Percentiles rank a stretch among this genome's conserved stretches.
Evolutionary conservation across 768 basidiomycete species (phyloP).

Genomic region (Naganishia antarctica): DNA sequence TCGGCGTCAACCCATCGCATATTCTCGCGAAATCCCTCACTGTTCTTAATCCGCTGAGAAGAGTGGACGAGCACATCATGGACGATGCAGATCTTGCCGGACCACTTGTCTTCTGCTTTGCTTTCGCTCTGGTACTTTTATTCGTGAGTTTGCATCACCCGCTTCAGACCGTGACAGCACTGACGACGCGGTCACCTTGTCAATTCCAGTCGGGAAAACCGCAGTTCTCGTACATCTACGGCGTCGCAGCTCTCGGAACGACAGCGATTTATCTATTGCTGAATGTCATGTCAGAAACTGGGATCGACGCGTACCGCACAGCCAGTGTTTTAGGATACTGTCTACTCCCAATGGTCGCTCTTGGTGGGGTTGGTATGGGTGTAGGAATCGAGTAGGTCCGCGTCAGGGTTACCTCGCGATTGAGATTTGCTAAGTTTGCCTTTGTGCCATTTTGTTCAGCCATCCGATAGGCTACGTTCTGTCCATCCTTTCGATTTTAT

Average conservation of each 20-base stretch:
- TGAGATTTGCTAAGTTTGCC: neutral
- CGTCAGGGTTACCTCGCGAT: too few species aligned
- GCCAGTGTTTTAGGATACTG: constrained; percentile 96
- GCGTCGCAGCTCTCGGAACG: constrained; percentile 90
- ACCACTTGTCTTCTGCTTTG: constrained; percentile 88
- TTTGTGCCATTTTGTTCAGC: constrained; percentile 51
- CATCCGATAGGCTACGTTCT: constrained; percentile 79
- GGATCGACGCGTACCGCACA: constrained; percentile 85
- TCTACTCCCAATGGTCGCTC: constrained; percentile 89
- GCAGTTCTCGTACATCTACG: constrained; percentile 98
- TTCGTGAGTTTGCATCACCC: constrained; percentile 62
- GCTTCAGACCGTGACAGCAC: neutral
- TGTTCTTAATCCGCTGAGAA: constrained; percentile 83
- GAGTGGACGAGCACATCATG: constrained; percentile 88
- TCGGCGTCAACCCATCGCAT: constrained; percentile 96
- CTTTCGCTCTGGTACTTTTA: constrained; percentile 85
- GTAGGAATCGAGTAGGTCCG: constrained; percentile 73
- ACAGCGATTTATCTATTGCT: constrained; percentile 86
- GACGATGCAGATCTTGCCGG: constrained; percentile 98
- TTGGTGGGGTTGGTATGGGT: constrained; percentile 80
- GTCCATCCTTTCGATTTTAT: constrained; percentile 73
- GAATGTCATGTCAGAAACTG: constrained; percentile 92
- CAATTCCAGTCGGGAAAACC: constrained; percentile 96
- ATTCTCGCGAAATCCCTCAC: constrained; percentile 90
- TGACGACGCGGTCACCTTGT: neutral